Percentiles rank a stretch among this genome's conserved stretches.
Evolutionary conservation across 2,329 filamentous ascomycete species (phyloP).

Genomic region (Fusarium liriodendri): DNA sequence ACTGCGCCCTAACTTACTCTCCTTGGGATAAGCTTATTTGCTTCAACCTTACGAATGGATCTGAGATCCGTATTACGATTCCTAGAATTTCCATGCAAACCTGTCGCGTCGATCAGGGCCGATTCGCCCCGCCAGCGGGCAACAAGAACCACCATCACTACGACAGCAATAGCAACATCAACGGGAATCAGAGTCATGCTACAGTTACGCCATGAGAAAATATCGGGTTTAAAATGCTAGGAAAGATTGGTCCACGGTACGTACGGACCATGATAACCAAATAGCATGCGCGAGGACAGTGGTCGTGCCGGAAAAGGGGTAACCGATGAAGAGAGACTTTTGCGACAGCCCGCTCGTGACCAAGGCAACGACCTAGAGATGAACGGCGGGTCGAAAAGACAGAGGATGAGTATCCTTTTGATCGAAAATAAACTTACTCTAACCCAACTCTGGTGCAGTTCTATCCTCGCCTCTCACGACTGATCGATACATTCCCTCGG

Average conservation of each 20-base stretch:
- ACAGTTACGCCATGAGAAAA: background rate
- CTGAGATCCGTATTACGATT: too few species aligned
- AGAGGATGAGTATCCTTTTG: background rate
- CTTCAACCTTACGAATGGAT: background rate
- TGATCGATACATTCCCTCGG: background rate
- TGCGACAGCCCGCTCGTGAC: background rate
- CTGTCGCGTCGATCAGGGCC: background rate
- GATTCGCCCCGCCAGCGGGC: background rate
- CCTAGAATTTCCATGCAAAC: background rate
- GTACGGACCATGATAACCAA: background rate
- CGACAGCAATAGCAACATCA: background rate
- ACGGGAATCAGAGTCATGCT: background rate
- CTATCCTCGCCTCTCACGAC: background rate
- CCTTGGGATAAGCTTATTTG: background rate
- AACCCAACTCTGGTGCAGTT: background rate
- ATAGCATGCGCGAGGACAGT: background rate
- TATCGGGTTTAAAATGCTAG: background rate
- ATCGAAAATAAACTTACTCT: background rate
- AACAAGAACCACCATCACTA: background rate
- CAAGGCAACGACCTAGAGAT: background rate
- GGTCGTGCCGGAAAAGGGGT: background rate
- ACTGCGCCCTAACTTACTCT: background rate
- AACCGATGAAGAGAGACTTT: background rate
- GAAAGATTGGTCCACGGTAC: background rate
- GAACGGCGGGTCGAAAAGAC: background rate